Percentiles rank a stretch among this genome's conserved stretches.
Evolutionary conservation across 2,329 filamentous ascomycete species (phyloP).

Genomic region (Beauveria bassiana): DNA sequence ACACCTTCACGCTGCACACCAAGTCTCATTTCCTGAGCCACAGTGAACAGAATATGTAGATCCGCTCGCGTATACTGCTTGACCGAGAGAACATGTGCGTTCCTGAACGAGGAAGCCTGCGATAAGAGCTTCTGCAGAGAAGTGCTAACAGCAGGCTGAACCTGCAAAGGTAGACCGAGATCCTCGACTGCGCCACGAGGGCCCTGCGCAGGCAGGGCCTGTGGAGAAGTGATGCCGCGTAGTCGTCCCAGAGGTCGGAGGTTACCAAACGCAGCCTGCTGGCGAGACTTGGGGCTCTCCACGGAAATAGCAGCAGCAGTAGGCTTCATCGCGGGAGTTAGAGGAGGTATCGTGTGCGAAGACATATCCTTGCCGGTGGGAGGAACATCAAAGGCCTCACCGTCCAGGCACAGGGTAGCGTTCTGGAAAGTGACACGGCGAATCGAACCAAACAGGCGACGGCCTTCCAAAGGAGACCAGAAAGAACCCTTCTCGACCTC

Average conservation of each 20-base stretch:
- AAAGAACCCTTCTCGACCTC: constrained; percentile 36
- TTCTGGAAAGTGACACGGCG: constrained; percentile 70
- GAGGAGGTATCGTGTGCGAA: constrained; percentile 47
- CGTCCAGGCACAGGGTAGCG: constrained; percentile 68
- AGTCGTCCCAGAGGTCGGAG: constrained; percentile 24
- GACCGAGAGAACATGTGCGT: constrained; percentile 84
- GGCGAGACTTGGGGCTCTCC: constrained; percentile 29
- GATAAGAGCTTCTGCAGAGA: constrained; percentile 66
- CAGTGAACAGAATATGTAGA: constrained; percentile 87
- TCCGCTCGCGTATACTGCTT: constrained; percentile 83
- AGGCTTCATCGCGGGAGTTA: constrained; percentile 52
- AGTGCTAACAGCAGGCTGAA: constrained; percentile 46
- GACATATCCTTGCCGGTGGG: constrained; percentile 69
- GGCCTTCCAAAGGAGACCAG: constrained; percentile 69
- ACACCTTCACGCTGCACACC: constrained; percentile 90
- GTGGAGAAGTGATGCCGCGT: constrained; percentile 20
- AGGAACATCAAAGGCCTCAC: constrained; percentile 46
- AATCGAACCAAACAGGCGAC: constrained; percentile 59
- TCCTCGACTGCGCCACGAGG: constrained; percentile 31
- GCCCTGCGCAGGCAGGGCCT: constrained; percentile 18
- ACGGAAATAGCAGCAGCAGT: constrained; percentile 28
- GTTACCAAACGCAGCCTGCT: constrained; percentile 23
- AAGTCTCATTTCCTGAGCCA: constrained; percentile 95
- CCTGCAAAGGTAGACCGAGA: constrained; percentile 37
- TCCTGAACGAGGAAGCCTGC: constrained; percentile 74